Base-by-base conservation (phyloP, 371 early-diverging fungal species). In the Coemansia linderi region DNA sequence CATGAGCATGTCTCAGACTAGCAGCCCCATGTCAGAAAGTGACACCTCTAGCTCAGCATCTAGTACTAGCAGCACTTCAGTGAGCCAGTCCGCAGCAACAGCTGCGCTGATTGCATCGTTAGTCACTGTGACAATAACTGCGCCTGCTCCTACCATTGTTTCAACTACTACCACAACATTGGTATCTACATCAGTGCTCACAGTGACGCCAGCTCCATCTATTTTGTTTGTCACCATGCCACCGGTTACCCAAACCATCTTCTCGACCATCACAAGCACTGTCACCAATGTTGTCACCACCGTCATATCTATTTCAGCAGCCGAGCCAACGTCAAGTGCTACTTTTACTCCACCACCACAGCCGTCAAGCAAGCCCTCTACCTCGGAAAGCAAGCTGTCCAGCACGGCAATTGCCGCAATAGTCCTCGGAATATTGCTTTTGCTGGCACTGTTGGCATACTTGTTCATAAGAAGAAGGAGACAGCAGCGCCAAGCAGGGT, bases 221-320 rank as follows among this genome's bases (percentile, higher is more conserved):
- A 56, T 37, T 31, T 46, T 54, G n/a, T 66, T 46, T 58, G 65
- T 69, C 27, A 54, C 54, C 1, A 6, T 27, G 38, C 66, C 36
- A 66, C 69, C 31, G 37, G 46, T 24, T 58, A 58, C 46, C 43
- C 67, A 29, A 19, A 52, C 58, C n/a, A 19, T 12, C 2, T 43
- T 38, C 17, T 39, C 57, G 5, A 66, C 33, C 19, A 24, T 44
- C 7, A 41, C 56, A 56, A 33, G 17, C n/a, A 54, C 58, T 8
- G 59, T 44, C 3, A 65, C 65, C 56, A 66, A 64, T 22, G 65
- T 66, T 13, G 36, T 44, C 8, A 41, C 56, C 24, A 33, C 17
- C 15, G 29, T 39, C 27, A 46, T 44, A 6, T 17, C 8, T 22
- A 17, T 46, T 27, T 36, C 43, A 22, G n/a, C 50, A 4, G 15